Evolutionary conservation across 371 early-diverging fungal species (phyloP), one percentile per base, ranked within the genome.

Genomic region (Circinella umbellata): DNA sequence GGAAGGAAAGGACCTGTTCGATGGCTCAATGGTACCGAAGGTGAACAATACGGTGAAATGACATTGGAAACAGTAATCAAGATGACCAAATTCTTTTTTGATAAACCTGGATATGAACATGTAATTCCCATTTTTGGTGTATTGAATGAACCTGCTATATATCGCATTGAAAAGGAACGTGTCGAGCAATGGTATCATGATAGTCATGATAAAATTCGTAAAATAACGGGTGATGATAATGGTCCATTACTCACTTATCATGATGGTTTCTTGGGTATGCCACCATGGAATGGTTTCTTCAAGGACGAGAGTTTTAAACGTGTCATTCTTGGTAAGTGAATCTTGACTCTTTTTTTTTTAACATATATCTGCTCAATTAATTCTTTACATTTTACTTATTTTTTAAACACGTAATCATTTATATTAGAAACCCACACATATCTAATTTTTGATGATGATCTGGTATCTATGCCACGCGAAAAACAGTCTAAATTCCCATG

Each of bases 61-160:
- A 76, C 80, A 1, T 62, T 75, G 63, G 38, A 71, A n/a, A 76
- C 83, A 48, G 70, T 80, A 36, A 71, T 72, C 20, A 73, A 82
- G 27, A 69, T 88, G 73, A 51, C 77, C 4, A 54, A 72, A 46
- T 77, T 81, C 71, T 77, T 87, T 42, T 42, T 42, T 46, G 71
- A 69, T 11, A 77, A 75, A 2, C 86, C 88, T 0, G 82, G 86
- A 10, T 88, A 84, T 80, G 61, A 77, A 3, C 80, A 83, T 61
- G 88, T 85, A 0, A 79, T 82, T 0, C 81, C 90, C 7, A 39
- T 87, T 35, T 80, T 87, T 81, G 87, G 88, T 35, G 80, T 89
- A 3, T 53, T 90, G 13, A 84, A 84, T 57, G 81, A 81, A 46
- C 84, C 84, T 4, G 80, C 82, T 14, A 84, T 81, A 65, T 71